phyloP scores from a whole-genome alignment of 2,329 filamentous ascomycete species.

The Botrytis elliptica region DNA sequence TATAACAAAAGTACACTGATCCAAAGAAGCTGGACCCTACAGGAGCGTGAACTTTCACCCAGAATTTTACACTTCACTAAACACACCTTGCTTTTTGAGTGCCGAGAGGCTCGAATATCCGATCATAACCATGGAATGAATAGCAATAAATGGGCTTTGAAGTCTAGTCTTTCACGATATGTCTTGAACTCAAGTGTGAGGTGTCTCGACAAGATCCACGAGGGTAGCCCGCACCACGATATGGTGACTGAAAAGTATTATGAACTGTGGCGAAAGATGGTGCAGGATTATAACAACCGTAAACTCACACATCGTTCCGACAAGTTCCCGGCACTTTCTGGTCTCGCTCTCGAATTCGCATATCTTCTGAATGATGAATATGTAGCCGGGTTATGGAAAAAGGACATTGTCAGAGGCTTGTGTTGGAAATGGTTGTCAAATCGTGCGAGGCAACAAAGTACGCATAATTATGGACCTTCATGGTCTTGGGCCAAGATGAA shows the following conservation, averaged over 20 bases:
- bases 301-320: conserved; percentile 19
- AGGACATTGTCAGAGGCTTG: conserved; percentile 19
- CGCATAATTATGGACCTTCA: conserved; percentile 11
- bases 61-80: conserved; percentile 28
- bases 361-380: conserved; percentile 20
- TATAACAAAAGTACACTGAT: conserved; percentile 13
- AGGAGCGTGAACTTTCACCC: conserved; percentile 24
- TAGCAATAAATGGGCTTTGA: conserved; percentile 4
- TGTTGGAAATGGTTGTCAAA: conserved; percentile 21
- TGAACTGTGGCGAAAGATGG: conserved; percentile 20
- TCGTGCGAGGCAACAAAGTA: not conserved
- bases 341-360: conserved; percentile 20
- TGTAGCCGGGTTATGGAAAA: conserved; percentile 21
- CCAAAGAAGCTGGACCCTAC: conserved; percentile 30
- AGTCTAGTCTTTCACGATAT: conserved; percentile 12
- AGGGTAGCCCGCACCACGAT: conserved; percentile 1
- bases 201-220: conserved; percentile 18
- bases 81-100: conserved; percentile 20
- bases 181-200: conserved; percentile 7
- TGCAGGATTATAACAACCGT: conserved; percentile 22
- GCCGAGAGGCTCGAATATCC: conserved; percentile 11
- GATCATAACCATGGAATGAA: not conserved
- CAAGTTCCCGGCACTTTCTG: conserved; percentile 21
- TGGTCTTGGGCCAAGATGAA: conserved; percentile 22
- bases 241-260: not conserved